Evolutionary conservation across 176 grass and related monocot genomes (phyloP).

Genomic region (Olyra latifolia): DNA sequence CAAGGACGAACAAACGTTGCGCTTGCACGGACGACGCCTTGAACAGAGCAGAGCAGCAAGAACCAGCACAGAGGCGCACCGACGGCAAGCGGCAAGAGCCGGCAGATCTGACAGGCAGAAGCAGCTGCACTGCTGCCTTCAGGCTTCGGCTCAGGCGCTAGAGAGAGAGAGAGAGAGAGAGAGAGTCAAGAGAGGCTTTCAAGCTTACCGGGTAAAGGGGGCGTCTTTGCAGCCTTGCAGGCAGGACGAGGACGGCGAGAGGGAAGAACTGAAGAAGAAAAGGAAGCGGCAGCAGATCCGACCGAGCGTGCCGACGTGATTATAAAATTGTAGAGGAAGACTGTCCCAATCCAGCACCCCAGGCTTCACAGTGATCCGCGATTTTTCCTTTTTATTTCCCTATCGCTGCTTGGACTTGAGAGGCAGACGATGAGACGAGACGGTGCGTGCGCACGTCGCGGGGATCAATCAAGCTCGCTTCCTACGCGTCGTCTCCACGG

Average conservation of each 20-base stretch:
- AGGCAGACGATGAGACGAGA: too few relatives aligned
- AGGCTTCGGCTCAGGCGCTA: background rate
- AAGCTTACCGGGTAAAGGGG: background rate
- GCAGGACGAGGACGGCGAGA: background rate
- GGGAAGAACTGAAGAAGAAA: background rate
- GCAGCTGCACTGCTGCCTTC: background rate
- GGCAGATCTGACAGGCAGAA: background rate
- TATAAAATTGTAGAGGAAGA: background rate
- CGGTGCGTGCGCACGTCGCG: constrained; percentile 31
- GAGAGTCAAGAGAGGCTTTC: too few relatives aligned
- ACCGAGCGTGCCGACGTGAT: background rate
- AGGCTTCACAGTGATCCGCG: background rate
- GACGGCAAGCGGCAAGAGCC: background rate
- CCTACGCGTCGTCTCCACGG: constrained; percentile 17
- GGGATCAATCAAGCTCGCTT: background rate
- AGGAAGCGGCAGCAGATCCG: constrained; percentile 5
- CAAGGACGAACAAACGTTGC: background rate
- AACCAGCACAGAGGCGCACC: background rate
- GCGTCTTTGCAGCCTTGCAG: background rate
- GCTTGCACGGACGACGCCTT: background rate
- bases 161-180: background rate
- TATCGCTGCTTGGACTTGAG: too few relatives aligned
- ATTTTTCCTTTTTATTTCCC: background rate
- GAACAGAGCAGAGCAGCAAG: background rate
- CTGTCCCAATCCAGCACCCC: background rate